Percentiles rank a stretch among this genome's conserved stretches.
Evolutionary conservation across 2,329 filamentous ascomycete species (phyloP).

Genomic region (Fusarium kyushuense): DNA sequence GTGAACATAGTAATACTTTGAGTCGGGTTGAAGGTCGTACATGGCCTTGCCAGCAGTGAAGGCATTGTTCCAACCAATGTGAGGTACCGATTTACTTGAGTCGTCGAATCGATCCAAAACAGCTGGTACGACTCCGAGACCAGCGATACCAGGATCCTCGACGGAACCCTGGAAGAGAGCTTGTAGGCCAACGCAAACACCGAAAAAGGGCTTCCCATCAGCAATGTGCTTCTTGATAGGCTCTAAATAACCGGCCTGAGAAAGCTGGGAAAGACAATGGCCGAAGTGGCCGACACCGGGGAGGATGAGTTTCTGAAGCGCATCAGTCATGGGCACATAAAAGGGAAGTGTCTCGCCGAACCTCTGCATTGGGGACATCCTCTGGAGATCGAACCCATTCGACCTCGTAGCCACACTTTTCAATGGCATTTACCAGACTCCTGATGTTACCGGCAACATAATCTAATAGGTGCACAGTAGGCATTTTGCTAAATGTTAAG

Average conservation of each 20-base stretch:
- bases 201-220: conserved; percentile 97
- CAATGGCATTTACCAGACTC: conserved; percentile 96
- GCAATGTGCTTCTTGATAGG: conserved; percentile 86
- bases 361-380: conserved; percentile 87
- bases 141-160: conserved; percentile 78
- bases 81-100: conserved; percentile 87
- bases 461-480: conserved; percentile 81
- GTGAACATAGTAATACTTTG: conserved; percentile 99
- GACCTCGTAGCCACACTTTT: conserved; percentile 92
- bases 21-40: conserved; percentile 81
- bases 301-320: conserved; percentile 84
- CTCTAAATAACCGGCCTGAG: conserved; percentile 83
- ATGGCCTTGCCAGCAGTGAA: conserved; percentile 70
- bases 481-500: conserved; percentile 64
- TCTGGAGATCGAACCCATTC: conserved; percentile 90
- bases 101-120: conserved; percentile 82
- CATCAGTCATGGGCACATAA: conserved; percentile 19
- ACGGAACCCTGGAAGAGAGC: conserved; percentile 88
- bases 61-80: conserved; percentile 98
- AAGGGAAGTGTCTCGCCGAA: conserved; percentile 57
- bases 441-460: conserved; percentile 98
- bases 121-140: conserved; percentile 80
- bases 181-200: conserved; percentile 95
- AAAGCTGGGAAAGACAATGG: conserved; percentile 89
- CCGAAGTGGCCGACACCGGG: conserved; percentile 98